Conservation (phyloP, 1,139 yeast genomes). For the Magnusiomyces fungicola region DNA sequence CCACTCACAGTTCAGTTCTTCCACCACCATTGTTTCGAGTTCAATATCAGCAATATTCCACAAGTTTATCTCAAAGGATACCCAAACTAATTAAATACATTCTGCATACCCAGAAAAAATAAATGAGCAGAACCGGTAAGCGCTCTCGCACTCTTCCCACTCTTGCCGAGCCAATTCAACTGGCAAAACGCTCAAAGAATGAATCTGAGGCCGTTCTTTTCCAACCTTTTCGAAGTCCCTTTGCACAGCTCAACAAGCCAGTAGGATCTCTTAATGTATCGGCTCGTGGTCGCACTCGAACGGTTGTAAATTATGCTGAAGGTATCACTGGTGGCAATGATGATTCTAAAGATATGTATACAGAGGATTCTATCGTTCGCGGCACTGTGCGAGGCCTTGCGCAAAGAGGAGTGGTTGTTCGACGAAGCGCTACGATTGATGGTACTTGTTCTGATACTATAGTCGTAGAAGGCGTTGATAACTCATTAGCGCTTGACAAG, state of each 20-base stretch:
- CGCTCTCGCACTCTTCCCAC: not conserved
- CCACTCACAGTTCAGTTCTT: not conserved
- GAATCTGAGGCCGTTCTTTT: not conserved
- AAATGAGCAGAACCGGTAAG: not conserved
- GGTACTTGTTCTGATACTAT: not conserved
- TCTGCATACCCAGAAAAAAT: not conserved
- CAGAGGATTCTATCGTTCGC: not conserved
- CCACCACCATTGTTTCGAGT: no score
- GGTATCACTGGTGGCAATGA: not conserved
- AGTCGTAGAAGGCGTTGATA: slow-evolving; percentile 1
- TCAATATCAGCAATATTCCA: no score
- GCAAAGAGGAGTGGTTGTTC: not conserved
- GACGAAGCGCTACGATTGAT: slow-evolving; percentile 2
- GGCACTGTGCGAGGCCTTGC: not conserved
- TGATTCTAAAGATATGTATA: not conserved
- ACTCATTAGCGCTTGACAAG: not conserved
- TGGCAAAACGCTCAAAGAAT: not conserved
- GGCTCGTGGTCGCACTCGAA: slow-evolving; percentile 10
- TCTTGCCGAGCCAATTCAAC: not conserved
- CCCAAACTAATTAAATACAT: not conserved
- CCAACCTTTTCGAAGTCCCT: slow-evolving; percentile 5
- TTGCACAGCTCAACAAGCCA: not conserved
- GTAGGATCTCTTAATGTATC: not conserved
- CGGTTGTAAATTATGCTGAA: slow-evolving; percentile 12
- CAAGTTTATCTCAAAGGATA: not conserved